Percentiles rank a stretch among this genome's conserved stretches.
Evolutionary conservation across 192 early-diverging fungal genomes (phyloP).

Genomic region (Polychytrium aggregatum): DNA sequence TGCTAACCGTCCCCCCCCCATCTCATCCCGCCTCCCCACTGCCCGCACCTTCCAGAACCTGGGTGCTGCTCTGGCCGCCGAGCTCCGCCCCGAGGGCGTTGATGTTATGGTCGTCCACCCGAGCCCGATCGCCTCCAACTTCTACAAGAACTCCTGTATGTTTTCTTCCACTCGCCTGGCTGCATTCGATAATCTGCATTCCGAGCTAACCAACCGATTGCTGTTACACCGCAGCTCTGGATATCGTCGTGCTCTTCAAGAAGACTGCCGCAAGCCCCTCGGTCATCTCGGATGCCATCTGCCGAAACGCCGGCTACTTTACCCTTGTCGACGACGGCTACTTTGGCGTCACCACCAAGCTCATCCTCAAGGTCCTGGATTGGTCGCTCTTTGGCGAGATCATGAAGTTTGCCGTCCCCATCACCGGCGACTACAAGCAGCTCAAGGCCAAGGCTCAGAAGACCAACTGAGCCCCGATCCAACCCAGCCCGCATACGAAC

Average conservation of each 20-base stretch:
- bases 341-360: constrained; percentile 31
- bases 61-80: constrained; percentile 43
- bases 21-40: too few relatives aligned
- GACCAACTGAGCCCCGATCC: too few relatives aligned
- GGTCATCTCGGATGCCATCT: constrained; percentile 45
- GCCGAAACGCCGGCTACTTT: constrained; percentile 36
- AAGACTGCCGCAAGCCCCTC: constrained; percentile 26
- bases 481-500: too few relatives aligned
- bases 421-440: constrained; percentile 34
- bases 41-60: constrained; percentile 33
- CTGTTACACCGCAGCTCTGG: background rate
- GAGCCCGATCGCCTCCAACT: constrained; percentile 41
- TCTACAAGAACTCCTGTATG: constrained; percentile 39
- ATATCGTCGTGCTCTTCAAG: constrained; percentile 19
- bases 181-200: background rate
- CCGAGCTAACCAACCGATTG: background rate
- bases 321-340: constrained; percentile 33
- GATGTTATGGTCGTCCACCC: constrained; percentile 49
- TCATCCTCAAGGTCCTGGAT: constrained; percentile 37
- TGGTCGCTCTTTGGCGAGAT: constrained; percentile 48
- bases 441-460: constrained; percentile 27
- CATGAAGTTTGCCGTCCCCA: constrained; percentile 27
- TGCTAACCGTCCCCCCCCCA: too few relatives aligned
- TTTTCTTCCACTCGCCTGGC: constrained; percentile 15
- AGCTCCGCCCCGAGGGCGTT: constrained; percentile 30